A percentile compares a stretch with the other conserved stretches of the same genome.
phyloP scores from a whole-genome alignment of 1,139 yeast genomes.

The Candida pseudoviswanathii region DNA sequence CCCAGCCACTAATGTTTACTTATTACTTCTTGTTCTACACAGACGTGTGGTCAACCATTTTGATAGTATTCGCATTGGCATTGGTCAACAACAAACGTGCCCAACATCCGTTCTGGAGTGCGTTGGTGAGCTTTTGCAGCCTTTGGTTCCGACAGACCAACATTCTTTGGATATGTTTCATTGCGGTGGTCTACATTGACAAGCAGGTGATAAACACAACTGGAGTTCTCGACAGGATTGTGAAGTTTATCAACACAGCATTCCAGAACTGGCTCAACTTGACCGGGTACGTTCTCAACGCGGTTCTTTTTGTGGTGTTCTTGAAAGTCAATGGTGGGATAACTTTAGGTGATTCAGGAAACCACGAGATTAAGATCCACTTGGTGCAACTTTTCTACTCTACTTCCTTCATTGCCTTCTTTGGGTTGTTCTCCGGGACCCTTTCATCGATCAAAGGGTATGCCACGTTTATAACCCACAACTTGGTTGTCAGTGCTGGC shows the following conservation, averaged over 20 bases:
- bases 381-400: constrained; percentile 83
- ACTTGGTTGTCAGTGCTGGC: background rate
- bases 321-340: constrained; percentile 72
- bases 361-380: constrained; percentile 74
- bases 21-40: constrained; percentile 85
- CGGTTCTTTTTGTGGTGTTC: constrained; percentile 55
- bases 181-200: constrained; percentile 60
- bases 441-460: constrained; percentile 26
- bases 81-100: constrained; percentile 26
- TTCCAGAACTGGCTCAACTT: constrained; percentile 28
- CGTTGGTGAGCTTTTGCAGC: constrained; percentile 56
- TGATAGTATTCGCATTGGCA: constrained; percentile 52
- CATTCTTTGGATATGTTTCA: constrained; percentile 77
- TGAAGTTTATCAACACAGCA: constrained; percentile 23
- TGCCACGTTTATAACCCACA: constrained; percentile 19
- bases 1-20: constrained; percentile 72
- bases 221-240: constrained; percentile 12
- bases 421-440: constrained; percentile 22
- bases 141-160: constrained; percentile 88
- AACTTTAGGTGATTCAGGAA: constrained; percentile 84
- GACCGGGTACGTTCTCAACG: constrained; percentile 58
- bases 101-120: constrained; percentile 30
- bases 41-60: constrained; percentile 86
- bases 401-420: constrained; percentile 56
- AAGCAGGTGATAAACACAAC: constrained; percentile 25